These are phyloP conservation scores for peach (Prunus persica) DNA, from an alignment of 306 rosid species.

Conservation along the genomic window DNA sequence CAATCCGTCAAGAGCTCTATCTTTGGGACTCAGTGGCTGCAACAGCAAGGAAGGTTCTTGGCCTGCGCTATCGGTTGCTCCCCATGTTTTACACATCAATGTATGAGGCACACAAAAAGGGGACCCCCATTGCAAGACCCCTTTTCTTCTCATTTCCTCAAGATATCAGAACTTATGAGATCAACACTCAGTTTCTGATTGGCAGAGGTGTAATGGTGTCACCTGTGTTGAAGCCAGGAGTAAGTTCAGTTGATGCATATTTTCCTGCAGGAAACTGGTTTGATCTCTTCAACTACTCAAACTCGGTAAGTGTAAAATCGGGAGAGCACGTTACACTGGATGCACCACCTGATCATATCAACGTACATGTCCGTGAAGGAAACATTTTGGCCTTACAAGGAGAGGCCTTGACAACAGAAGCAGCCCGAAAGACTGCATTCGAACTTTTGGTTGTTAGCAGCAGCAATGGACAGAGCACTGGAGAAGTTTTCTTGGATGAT, in stretches of 20 bases:
- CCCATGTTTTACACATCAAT: conserved; percentile 78
- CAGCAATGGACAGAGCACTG: conserved; percentile 34
- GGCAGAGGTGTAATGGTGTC: conserved; percentile 76
- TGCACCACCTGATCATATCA: conserved; percentile 74
- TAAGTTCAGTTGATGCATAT: conserved; percentile 62
- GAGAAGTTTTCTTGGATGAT: conserved; percentile 77
- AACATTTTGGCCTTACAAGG: conserved; percentile 76
- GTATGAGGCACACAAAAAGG: conserved; percentile 69
- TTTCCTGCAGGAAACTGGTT: conserved; percentile 87
- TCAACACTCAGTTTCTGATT: conserved; percentile 70
- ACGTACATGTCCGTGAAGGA: conserved; percentile 68
- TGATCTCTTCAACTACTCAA: conserved; percentile 67
- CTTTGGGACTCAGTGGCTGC: conserved; percentile 86
- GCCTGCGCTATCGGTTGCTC: conserved; percentile 77
- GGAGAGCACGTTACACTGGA: conserved; percentile 54
- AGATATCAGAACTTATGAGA: conserved; percentile 56
- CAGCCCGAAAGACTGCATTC: conserved; percentile 55
- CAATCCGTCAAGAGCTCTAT: conserved; percentile 73
- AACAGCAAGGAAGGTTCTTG: conserved; percentile 74
- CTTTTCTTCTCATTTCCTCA: conserved; percentile 90
- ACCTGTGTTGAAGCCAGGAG: conserved; percentile 60
- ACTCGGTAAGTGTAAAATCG: conserved; percentile 41
- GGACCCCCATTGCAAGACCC: conserved; percentile 82
- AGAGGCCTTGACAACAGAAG: conserved; percentile 54
- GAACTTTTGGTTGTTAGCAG: conserved; percentile 56